A percentile compares a stretch with the other conserved stretches of the same genome.
Conservation (phyloP, 768 basidiomycete species). For the Russula virescens region DNA sequence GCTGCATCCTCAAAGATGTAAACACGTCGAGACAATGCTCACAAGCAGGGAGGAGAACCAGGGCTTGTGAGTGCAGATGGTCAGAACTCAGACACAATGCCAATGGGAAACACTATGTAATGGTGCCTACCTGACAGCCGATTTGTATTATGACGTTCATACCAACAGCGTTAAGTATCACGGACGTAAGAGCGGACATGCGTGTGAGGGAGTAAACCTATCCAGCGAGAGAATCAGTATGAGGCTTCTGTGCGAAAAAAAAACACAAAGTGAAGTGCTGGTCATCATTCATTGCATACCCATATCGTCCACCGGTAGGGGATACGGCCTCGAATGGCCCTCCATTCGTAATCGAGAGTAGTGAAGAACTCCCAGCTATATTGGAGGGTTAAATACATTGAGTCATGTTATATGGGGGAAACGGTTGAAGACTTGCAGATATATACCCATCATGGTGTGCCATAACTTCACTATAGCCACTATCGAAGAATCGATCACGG, state of each 20-base stretch:
- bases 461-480: neutral
- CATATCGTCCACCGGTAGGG: slow-evolving; percentile 14
- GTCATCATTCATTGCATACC: neutral
- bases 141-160: neutral
- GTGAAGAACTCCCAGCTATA: neutral
- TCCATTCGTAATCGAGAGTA: neutral
- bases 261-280: neutral
- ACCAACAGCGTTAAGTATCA: neutral
- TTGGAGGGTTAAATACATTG: neutral
- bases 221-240: neutral
- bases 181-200: neutral
- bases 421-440: neutral
- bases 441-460: neutral
- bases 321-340: neutral
- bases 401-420: neutral
- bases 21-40: neutral
- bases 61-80: neutral
- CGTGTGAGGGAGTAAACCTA: slow-evolving; percentile 17
- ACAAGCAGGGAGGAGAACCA: neutral
- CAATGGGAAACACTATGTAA: neutral
- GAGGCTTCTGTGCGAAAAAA: too few relatives aligned
- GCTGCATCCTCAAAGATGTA: too few relatives aligned
- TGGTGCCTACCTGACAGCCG: slow-evolving; percentile 7
- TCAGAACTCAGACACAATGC: neutral
- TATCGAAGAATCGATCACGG: neutral